A percentile compares a stretch with the other conserved stretches of the same genome.
phyloP scores from a whole-genome alignment of 73 alveolate genomes.

The Paraurostyla sp. region DNA sequence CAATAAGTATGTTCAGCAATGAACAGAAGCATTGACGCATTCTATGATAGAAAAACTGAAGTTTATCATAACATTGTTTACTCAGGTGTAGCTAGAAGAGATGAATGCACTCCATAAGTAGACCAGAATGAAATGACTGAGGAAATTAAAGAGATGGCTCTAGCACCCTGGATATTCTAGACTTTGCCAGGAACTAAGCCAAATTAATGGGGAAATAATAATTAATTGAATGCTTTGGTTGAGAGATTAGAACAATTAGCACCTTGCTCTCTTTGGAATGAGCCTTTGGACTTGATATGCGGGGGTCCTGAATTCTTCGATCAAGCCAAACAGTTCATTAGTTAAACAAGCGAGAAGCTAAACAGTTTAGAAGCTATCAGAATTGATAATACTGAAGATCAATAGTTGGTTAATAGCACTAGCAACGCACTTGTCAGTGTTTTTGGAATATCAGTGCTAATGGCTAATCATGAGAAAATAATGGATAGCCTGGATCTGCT shows the following conservation, averaged over 20 bases:
- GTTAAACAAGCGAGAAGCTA: neutral
- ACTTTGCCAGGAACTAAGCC: conserved; percentile 82
- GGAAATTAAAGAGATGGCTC: conserved; percentile 65
- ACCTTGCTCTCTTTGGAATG: conserved; percentile 70
- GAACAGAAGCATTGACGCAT: conserved; percentile 27
- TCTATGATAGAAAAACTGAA: conserved; percentile 48
- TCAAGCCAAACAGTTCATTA: conserved; percentile 70
- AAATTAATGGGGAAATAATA: conserved; percentile 50
- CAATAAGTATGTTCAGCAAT: conserved; percentile 11
- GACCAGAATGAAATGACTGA: conserved; percentile 47
- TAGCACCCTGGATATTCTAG: conserved; percentile 78
- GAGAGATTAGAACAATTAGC: conserved; percentile 66
- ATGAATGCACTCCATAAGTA: conserved; percentile 25
- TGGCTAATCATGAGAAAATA: conserved; percentile 59
- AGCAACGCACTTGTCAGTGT: conserved; percentile 36
- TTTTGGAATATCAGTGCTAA: conserved; percentile 45
- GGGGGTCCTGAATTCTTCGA: conserved; percentile 59
- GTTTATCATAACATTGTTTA: conserved; percentile 25
- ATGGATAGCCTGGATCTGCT: conserved; percentile 51
- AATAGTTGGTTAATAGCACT: neutral
- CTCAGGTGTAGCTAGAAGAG: neutral
- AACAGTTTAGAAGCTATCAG: neutral
- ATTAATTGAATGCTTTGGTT: conserved; percentile 50
- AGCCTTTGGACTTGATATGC: conserved; percentile 69
- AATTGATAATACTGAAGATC: conserved; percentile 12